phyloP scores from a whole-genome alignment of 2,329 filamentous ascomycete species.

The Chaetoscypha palmicola region DNA sequence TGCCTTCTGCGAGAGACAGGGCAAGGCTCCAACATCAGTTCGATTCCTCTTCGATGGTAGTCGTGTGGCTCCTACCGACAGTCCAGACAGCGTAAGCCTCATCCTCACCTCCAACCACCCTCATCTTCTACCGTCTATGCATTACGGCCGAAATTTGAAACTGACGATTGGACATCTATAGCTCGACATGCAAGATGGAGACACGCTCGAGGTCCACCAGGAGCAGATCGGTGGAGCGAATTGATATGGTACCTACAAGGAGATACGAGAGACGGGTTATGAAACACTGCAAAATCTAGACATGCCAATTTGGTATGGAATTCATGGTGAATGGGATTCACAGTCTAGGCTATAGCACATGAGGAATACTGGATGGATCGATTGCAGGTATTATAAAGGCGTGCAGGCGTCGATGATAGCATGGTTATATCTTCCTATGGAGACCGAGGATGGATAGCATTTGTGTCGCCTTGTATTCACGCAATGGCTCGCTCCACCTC shows the following conservation, averaged over 20 bases:
- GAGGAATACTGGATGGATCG: neutral
- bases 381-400: constrained; percentile 18
- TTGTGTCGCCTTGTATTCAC: too few species aligned
- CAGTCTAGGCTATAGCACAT: neutral
- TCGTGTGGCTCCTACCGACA: constrained; percentile 81
- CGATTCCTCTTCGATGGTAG: constrained; percentile 96
- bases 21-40: constrained; percentile 76
- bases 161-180: constrained; percentile 34
- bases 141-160: too few species aligned
- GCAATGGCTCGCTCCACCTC: constrained; percentile 12
- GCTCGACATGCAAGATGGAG: constrained; percentile 96
- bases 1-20: constrained; percentile 93
- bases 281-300: neutral
- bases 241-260: too few species aligned
- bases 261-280: too few species aligned
- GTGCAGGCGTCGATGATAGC: constrained; percentile 25
- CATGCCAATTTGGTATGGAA: neutral
- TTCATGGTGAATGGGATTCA: neutral
- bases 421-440: constrained; percentile 17
- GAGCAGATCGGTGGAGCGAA: constrained; percentile 81
- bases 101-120: too few species aligned
- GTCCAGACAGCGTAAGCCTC: constrained; percentile 76
- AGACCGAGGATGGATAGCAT: constrained; percentile 11
- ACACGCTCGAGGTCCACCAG: constrained; percentile 94
- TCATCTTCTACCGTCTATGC: too few species aligned